Evolutionary conservation across 2,329 filamentous ascomycete species (phyloP).

Genomic region (Nemania abortiva): DNA sequence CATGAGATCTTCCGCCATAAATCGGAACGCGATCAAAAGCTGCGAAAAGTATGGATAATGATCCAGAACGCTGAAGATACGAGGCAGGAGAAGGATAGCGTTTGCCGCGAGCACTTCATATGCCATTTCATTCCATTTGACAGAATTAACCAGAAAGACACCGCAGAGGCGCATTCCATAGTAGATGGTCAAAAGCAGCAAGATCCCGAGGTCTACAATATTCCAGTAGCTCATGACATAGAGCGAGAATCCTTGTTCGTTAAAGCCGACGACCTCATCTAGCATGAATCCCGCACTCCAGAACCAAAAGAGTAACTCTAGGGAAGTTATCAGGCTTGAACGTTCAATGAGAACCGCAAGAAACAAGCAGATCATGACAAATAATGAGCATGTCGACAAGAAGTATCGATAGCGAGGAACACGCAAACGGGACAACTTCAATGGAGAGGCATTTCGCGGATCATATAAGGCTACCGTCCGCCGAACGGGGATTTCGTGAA

Average conservation of each 20-base stretch:
- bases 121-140: slow-evolving; percentile 82
- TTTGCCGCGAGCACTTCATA: slow-evolving; percentile 96
- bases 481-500: slow-evolving; percentile 62
- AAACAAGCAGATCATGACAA: slow-evolving; percentile 86
- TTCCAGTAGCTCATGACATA: slow-evolving; percentile 99
- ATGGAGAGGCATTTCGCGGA: slow-evolving; percentile 86
- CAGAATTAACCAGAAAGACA: slow-evolving; percentile 81
- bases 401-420: slow-evolving; percentile 94
- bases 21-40: slow-evolving; percentile 89
- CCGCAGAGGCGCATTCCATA: slow-evolving; percentile 91
- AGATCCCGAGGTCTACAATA: slow-evolving; percentile 90
- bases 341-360: slow-evolving; percentile 82
- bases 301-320: slow-evolving; percentile 95
- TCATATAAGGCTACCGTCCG: slow-evolving; percentile 90
- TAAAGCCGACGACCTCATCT: slow-evolving; percentile 95
- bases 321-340: slow-evolving; percentile 81
- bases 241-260: slow-evolving; percentile 93
- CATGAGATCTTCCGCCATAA: slow-evolving; percentile 91
- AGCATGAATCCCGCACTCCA: slow-evolving; percentile 98
- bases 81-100: slow-evolving; percentile 88
- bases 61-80: slow-evolving; percentile 91
- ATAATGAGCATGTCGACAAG: slow-evolving; percentile 87
- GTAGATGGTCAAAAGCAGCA: slow-evolving; percentile 87
- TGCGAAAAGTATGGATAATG: slow-evolving; percentile 98
- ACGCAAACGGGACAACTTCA: slow-evolving; percentile 90